A percentile compares a stretch with the other conserved stretches of the same genome.
phyloP scores from a whole-genome alignment of 164 flowering plant species.

The Euptelea pleiosperma region DNA sequence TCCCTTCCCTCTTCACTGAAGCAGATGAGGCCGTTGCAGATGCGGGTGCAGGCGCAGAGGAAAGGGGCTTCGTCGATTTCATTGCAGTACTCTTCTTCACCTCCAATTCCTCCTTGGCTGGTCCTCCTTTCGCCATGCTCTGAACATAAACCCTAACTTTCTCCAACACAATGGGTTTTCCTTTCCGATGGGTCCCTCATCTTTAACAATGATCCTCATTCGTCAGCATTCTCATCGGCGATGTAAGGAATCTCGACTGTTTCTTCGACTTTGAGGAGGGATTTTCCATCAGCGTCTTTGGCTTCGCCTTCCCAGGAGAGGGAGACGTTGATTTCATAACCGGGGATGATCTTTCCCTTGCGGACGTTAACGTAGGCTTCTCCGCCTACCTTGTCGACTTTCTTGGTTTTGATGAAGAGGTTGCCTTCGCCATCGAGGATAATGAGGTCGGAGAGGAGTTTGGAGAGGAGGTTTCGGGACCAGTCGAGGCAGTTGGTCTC shows the following conservation, averaged over 20 bases:
- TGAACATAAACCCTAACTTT: conserved; percentile 66
- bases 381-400: conserved; percentile 60
- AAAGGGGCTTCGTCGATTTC: too few species aligned
- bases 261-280: conserved; percentile 50
- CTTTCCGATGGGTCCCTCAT: conserved; percentile 83
- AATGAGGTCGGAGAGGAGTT: conserved; percentile 42
- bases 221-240: conserved; percentile 91
- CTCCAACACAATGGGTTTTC: conserved; percentile 62
- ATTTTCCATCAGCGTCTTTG: conserved; percentile 46
- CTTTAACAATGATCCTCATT: conserved; percentile 56
- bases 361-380: conserved; percentile 89
- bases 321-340: conserved; percentile 58
- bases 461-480: conserved; percentile 53
- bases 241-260: conserved; percentile 71
- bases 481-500: conserved; percentile 83
- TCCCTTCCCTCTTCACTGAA: conserved; percentile 36
- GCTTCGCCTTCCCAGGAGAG: conserved; percentile 74
- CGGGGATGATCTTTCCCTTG: conserved; percentile 92
- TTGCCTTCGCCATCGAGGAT: conserved; percentile 63
- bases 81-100: conserved; percentile 51
- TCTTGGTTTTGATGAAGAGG: conserved; percentile 45
- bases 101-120: conserved; percentile 76
- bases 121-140: conserved; percentile 83
- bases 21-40: too few species aligned
- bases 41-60: too few species aligned